These are phyloP conservation scores for Epichloe typhina DNA, from an alignment of 2,329 filamentous ascomycete species.

Conservation along the genomic window DNA sequence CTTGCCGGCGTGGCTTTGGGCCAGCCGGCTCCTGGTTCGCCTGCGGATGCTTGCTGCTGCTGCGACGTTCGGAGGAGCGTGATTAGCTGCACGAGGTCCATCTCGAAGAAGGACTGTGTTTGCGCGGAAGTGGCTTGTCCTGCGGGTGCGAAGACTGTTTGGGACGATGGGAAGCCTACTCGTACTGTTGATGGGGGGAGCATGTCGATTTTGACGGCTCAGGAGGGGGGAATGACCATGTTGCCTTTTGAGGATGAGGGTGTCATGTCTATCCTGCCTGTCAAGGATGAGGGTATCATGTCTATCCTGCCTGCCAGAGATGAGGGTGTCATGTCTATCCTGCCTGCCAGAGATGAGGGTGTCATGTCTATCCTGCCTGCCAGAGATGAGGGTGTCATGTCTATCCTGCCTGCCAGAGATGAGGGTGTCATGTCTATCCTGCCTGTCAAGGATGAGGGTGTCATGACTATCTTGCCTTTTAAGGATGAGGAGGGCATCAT, in stretches of 20 bases:
- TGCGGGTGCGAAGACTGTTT: conserved; percentile 9
- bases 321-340: fast-evolving
- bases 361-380: too few species aligned
- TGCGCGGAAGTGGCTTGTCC: conserved; percentile 16
- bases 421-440: background rate
- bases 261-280: too few species aligned
- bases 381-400: too few species aligned
- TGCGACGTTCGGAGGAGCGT: conserved; percentile 14
- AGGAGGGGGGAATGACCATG: background rate
- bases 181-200: background rate
- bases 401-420: background rate
- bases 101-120: conserved; percentile 12
- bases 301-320: fast-evolving
- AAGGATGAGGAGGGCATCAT: background rate
- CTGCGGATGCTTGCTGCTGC: conserved; percentile 20
- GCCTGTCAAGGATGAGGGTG: background rate
- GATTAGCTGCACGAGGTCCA: conserved; percentile 14
- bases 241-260: too few species aligned
- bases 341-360: too few species aligned
- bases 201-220: too few species aligned
- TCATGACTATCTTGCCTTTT: background rate
- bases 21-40: background rate
- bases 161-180: background rate
- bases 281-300: too few species aligned
- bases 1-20: conserved; percentile 3